These are phyloP conservation scores for Aphanomyces cochlioides DNA, from an alignment of 352 stramenopile species.

Conservation along the genomic window DNA sequence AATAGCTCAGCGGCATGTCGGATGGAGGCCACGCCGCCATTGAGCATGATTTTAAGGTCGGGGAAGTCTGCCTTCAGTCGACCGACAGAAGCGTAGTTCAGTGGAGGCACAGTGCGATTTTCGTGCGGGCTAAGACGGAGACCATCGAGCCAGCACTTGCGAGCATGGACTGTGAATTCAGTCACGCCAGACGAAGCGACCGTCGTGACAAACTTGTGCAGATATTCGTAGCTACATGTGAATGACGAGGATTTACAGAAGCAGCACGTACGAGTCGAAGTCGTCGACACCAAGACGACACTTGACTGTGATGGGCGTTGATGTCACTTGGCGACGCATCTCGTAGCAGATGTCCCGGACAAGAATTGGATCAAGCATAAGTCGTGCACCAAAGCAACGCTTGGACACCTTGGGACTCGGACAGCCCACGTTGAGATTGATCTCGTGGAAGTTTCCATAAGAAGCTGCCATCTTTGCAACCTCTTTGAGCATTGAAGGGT, in stretches of 20 bases:
- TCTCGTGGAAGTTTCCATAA: conserved; percentile 89
- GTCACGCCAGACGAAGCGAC: conserved; percentile 87
- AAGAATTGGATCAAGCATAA: conserved; percentile 96
- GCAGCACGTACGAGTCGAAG: conserved; percentile 81
- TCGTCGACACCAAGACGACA: conserved; percentile 97
- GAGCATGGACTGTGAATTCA: conserved; percentile 97
- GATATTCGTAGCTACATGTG: conserved; percentile 57
- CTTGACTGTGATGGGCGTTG: conserved; percentile 93
- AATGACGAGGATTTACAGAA: neutral
- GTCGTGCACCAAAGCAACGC: conserved; percentile 93
- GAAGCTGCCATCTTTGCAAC: conserved; percentile 63
- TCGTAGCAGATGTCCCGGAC: conserved; percentile 90
- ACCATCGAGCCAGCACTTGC: conserved; percentile 96
- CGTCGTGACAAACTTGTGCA: conserved; percentile 91
- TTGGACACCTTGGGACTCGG: conserved; percentile 79
- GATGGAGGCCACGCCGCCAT: conserved; percentile 94
- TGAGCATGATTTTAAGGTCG: conserved; percentile 95
- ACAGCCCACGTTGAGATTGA: conserved; percentile 98
- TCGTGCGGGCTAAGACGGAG: conserved; percentile 94
- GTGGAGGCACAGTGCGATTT: conserved; percentile 96
- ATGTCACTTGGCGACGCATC: conserved; percentile 62
- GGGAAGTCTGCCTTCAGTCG: conserved; percentile 94
- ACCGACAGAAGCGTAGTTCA: conserved; percentile 95
- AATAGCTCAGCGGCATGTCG: conserved; percentile 88
- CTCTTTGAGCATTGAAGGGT: conserved; percentile 37